phyloP scores from a whole-genome alignment of 2,329 filamentous ascomycete species.

The Stachybotrys echinatus region DNA sequence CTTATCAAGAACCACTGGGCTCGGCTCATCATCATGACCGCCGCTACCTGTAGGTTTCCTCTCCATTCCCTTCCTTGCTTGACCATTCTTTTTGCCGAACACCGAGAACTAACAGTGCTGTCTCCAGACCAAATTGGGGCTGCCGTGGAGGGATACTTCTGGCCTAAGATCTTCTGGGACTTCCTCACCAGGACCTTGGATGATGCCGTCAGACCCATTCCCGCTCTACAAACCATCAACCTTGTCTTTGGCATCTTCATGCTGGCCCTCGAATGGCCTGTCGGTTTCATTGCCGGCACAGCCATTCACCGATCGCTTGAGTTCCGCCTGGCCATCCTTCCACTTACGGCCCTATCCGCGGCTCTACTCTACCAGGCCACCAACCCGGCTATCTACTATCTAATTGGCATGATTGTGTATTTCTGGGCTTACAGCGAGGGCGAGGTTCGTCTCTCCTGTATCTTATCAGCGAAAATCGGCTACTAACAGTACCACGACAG shows the following conservation, averaged over 20 bases:
- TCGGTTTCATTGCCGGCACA: slow-evolving; percentile 71
- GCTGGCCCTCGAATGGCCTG: slow-evolving; percentile 87
- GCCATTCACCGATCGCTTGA: slow-evolving; percentile 83
- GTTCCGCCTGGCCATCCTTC: slow-evolving; percentile 75
- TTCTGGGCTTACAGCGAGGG: slow-evolving; percentile 98
- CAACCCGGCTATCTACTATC: slow-evolving; percentile 87
- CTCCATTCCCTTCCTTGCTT: neutral
- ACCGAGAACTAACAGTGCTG: slow-evolving; percentile 16
- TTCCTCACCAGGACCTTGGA: slow-evolving; percentile 90
- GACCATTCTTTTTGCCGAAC: neutral
- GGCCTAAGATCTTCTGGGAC: slow-evolving; percentile 99
- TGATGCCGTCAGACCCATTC: slow-evolving; percentile 77
- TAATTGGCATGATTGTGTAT: slow-evolving; percentile 80
- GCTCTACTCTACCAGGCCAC: slow-evolving; percentile 86
- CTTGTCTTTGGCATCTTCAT: slow-evolving; percentile 73
- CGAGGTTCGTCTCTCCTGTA: slow-evolving; percentile 60
- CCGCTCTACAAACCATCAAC: slow-evolving; percentile 85
- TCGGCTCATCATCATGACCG: slow-evolving; percentile 84
- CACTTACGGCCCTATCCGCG: slow-evolving; percentile 68
- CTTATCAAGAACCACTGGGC: slow-evolving; percentile 99
- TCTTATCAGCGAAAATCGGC: no score
- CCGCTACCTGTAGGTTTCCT: slow-evolving; percentile 61
- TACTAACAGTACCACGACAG: slow-evolving; percentile 29
- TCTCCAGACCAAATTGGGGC: slow-evolving; percentile 76
- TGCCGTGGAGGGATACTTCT: slow-evolving; percentile 85